phyloP scores from a whole-genome alignment of 2,329 filamentous ascomycete species.

The Chaetomiaceae sp. region DNA sequence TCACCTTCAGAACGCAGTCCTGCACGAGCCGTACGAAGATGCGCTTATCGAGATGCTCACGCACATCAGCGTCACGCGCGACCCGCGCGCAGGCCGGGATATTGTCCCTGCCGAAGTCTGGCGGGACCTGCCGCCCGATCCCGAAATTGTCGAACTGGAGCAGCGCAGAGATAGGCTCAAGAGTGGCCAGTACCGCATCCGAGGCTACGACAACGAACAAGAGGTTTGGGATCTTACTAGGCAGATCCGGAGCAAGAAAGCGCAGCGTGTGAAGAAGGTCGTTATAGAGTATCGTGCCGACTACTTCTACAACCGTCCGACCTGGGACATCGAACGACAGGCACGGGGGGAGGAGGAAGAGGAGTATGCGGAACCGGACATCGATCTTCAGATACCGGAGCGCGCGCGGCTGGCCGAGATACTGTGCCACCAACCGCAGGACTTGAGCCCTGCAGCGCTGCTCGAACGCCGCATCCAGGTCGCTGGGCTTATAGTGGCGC shows the following conservation, averaged over 20 bases:
- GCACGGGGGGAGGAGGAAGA: neutral
- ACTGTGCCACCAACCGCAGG: neutral
- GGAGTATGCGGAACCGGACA: neutral
- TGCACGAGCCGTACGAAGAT: no score
- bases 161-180: no score
- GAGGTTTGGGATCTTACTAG: neutral
- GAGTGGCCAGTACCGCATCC: neutral
- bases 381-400: neutral
- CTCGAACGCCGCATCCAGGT: neutral
- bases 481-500: neutral
- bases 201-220: neutral
- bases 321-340: neutral
- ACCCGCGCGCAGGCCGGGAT: no score
- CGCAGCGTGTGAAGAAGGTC: neutral
- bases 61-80: no score
- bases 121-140: no score
- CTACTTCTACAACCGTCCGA: neutral
- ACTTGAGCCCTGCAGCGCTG: neutral
- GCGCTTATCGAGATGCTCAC: no score
- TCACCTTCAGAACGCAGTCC: no score
- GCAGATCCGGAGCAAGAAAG: neutral
- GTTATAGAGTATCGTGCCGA: neutral
- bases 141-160: no score
- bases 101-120: no score
- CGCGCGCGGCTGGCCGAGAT: neutral